Conservation (phyloP, 2,329 filamentous ascomycete species). For the Beauveria bassiana region DNA sequence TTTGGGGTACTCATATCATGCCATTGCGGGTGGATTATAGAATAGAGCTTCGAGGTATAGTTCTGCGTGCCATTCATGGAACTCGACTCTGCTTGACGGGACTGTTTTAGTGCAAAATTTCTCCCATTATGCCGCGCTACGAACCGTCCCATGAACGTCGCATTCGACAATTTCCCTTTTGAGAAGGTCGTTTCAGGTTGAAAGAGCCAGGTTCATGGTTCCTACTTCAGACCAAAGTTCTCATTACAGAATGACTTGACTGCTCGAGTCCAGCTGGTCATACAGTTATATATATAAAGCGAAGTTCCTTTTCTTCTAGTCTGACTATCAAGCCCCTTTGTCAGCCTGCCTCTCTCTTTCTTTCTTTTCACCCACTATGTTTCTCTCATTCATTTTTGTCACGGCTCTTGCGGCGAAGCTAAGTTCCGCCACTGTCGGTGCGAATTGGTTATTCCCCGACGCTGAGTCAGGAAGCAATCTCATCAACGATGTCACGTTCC, state of each 20-base stretch:
- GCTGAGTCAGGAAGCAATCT: not conserved
- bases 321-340: not conserved
- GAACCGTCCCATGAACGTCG: not conserved
- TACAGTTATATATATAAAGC: not conserved
- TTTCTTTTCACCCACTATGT: not conserved
- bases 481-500: conserved; percentile 15
- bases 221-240: not conserved
- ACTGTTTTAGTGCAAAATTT: not conserved
- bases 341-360: not conserved
- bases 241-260: not conserved
- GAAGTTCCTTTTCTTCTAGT: not conserved
- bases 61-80: not conserved
- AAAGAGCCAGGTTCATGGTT: not conserved
- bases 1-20: no score
- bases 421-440: not conserved
- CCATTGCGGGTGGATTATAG: no score
- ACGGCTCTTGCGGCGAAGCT: not conserved
- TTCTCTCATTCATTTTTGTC: not conserved
- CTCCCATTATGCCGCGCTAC: not conserved
- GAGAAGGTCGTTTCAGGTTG: not conserved
- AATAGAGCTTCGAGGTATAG: not conserved
- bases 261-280: no score
- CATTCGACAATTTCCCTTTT: not conserved
- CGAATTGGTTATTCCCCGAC: not conserved
- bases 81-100: not conserved